Evolutionary conservation across 2,329 filamentous ascomycete species (phyloP), one percentile per base, ranked within the genome.

Genomic region (Trichoderma oligosporum): DNA sequence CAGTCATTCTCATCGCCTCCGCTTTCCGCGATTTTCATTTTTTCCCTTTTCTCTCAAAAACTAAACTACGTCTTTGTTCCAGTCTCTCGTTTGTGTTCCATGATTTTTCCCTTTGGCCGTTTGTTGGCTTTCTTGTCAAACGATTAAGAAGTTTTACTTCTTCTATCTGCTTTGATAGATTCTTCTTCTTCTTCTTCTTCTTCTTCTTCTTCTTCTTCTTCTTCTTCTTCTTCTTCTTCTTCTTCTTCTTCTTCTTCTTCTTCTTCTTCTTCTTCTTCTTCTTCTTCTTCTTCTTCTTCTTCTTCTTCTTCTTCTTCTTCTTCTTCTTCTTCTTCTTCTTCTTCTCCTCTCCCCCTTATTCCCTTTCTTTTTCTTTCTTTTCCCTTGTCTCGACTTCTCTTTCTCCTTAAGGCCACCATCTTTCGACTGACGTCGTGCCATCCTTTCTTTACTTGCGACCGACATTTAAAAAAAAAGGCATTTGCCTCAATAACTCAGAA

Each of bases 51-150:
- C 16, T 36, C 36, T 48, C 53, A 41, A 44, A 39, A 47, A 31
- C 38, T 41, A 41, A 20, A n/a, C n/a, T 46, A 46, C 42, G 25
- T 46, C 44, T 46, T 41, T 56, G 44, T 56, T 56, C 53, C 36
- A 39, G 53, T 56, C 53, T 56, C 53, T 56, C 53, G 53, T 56
- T 56, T 41, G 42, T 41, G 42, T 41, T 33, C 44, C 44, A 41
- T 48, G 36, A n/a, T n/a, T n/a, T 56, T 56, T 48, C 51, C 41
- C 16, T 24, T 41, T 52, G 48, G 33, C 25, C 36, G 33, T 33
- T 54, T 16, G 41, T 46, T 29, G 51, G 41, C 51, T 36, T 36
- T 38, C 7, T 25, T 36, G 51, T 55, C 41, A 18, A 55, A 36
- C 41, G 39, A 55, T 22, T 45, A 55, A 55, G 51, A 29, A 39